phyloP scores from a whole-genome alignment of 1,139 yeast species.

The Casaregolazyma lundiana region DNA sequence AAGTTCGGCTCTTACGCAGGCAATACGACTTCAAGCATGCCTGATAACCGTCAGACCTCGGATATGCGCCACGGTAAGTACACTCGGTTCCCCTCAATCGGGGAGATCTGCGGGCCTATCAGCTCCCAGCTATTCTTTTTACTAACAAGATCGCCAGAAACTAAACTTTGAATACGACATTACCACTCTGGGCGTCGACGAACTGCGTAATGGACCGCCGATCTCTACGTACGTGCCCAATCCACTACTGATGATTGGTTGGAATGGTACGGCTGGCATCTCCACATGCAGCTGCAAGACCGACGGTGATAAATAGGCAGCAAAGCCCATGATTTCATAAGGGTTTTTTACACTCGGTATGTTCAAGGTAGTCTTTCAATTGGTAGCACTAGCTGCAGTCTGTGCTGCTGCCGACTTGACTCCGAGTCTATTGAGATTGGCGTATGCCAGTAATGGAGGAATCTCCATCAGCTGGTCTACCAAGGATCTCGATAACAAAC shows the following conservation, averaged over 20 bases:
- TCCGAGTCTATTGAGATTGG: constrained; percentile 14
- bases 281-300: not conserved
- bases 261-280: not conserved
- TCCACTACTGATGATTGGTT: not conserved
- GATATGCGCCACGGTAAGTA: not conserved
- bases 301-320: not conserved
- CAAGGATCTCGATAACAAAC: constrained; percentile 10
- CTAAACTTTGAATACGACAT: constrained; percentile 1
- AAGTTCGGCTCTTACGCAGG: constrained; percentile 3
- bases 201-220: too few species aligned
- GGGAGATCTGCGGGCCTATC: not conserved
- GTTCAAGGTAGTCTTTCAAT: not conserved
- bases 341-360: too few species aligned
- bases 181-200: not conserved
- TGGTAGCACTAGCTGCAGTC: not conserved
- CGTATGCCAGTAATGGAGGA: constrained; percentile 14
- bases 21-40: not conserved
- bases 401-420: constrained; percentile 12
- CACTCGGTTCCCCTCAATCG: too few species aligned
- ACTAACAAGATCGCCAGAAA: not conserved
- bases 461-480: constrained; percentile 14
- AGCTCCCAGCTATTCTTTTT: not conserved
- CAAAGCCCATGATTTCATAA: too few species aligned
- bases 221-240: not conserved
- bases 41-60: not conserved